These are phyloP conservation scores for Saccharomycopsis hybrid DNA, from an alignment of 1,139 yeast genomes.

Conservation along the genomic window DNA sequence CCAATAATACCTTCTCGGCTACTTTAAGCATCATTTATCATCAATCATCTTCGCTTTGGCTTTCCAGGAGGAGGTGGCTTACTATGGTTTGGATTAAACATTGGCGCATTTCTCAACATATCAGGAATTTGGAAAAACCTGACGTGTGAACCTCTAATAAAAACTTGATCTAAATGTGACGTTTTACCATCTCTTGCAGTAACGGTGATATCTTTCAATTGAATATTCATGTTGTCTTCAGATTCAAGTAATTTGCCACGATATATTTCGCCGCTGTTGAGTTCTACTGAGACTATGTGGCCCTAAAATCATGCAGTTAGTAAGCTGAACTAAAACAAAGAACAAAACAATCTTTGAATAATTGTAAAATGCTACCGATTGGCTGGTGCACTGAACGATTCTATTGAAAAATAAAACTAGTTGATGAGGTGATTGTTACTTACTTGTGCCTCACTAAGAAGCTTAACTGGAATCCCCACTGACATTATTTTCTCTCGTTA, in stretches of 20 bases:
- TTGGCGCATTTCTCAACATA: slow-evolving; percentile 78
- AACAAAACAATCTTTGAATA: too few species aligned
- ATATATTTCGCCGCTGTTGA: slow-evolving; percentile 80
- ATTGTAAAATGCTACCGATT: too few species aligned
- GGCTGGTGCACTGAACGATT: too few species aligned
- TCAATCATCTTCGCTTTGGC: slow-evolving; percentile 29
- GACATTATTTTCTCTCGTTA: too few species aligned
- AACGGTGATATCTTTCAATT: slow-evolving; percentile 73
- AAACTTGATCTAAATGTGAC: slow-evolving; percentile 76
- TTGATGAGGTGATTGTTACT: too few species aligned
- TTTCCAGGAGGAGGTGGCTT: slow-evolving; percentile 64
- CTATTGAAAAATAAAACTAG: too few species aligned
- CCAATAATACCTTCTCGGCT: too few species aligned
- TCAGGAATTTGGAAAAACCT: slow-evolving; percentile 85
- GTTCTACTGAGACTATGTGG: slow-evolving; percentile 76
- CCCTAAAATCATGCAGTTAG: too few species aligned
- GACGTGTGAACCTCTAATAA: slow-evolving; percentile 86
- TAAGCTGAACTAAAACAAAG: too few species aligned
- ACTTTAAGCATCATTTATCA: too few species aligned
- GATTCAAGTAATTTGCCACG: slow-evolving; percentile 80
- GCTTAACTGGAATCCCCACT: slow-evolving; percentile 62
- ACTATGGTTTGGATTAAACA: slow-evolving; percentile 62
- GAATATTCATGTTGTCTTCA: slow-evolving; percentile 87
- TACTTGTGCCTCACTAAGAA: slow-evolving; percentile 75
- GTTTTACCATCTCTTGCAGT: slow-evolving; percentile 74